Base-by-base conservation (phyloP, 78 protist genomes). In the Dictyostelium citrinum region DNA sequence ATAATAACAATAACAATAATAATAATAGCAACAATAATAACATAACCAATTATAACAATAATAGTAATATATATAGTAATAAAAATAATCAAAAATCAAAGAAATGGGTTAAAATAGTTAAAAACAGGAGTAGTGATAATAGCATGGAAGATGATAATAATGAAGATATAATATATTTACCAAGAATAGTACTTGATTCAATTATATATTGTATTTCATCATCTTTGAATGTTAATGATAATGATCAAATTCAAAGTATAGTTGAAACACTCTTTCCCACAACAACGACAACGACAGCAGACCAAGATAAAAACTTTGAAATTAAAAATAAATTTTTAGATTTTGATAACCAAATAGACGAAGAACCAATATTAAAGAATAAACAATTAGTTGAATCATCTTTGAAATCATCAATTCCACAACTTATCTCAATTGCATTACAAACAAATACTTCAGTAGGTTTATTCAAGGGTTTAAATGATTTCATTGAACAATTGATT, bases 301-400 rank as follows among this genome's bases (percentile, higher is more conserved):
- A 43, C 9, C 51, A 43, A 10, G 72, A 29, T 60, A 24, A 60
- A 60, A 29, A 31, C 4, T 31, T 5, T 17, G n/a, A 39, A 41
- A 41, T 75, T 9, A 46, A 39, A 1, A 41, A 9, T 11, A 43
- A 22, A 31, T 75, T 41, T n/a, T n/a, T 20, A 20, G 58, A 75
- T 8, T 75, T 75, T 75, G 37, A 43, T n/a, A 41, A 35, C 11
- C 55, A 75, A 41, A 75, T 9, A 0, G 6, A 33, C 14, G 24
- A 43, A 24, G 81, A 75, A 75, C 81, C 81, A 75, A 77, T 77
- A 27, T 29, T 77, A 77, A 77, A n/a, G 29, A 39, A 20, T 77
- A 46, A 46, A 6, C 41, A 27, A 17, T 33, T 70, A 0, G 45
- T 31, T 33, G n/a, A 70, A 33, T 3, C 11, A 33, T 39, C 33